Base-by-base conservation (phyloP, 2,329 filamentous ascomycete species). In the Cladosporium phlei region DNA sequence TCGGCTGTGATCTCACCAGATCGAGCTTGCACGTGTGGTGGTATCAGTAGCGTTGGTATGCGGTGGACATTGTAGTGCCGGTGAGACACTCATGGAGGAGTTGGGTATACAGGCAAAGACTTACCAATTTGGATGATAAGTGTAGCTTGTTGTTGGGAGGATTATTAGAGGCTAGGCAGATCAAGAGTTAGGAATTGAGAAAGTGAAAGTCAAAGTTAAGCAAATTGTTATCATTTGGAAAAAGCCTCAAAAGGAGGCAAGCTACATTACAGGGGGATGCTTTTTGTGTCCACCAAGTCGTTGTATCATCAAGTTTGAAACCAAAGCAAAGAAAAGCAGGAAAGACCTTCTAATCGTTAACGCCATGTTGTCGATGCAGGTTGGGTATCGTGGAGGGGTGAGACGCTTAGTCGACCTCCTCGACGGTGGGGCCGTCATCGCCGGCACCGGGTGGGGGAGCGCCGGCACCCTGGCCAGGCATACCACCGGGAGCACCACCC, bases 401-500 rank as follows among this genome's bases (percentile, higher is more conserved):
- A 47, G 34, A 19, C 46, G 52, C 49, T 79, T 80, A 82, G 73
- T 83, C 79, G 53, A 82, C 79, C 71, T 82, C 79, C 71, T 82
- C 79, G 51, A 78, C 76, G 53, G 73, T 78, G 52, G 79, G 78
- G 62, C 78, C 78, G 64, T 83, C 80, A 66, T 82, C 78, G 55
- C 64, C 62, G 29, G 58, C 57, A 44, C 60, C 66, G 57, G 71
- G 71, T 53, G 69, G 69, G 53, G 65, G 67, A 55, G 55, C 60
- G 38, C 54, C 59, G 20, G 66, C 69, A 53, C 68, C 73, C n/a
- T n/a, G n/a, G n/a, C n/a, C n/a, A 58, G 72, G 55, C 55, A 58
- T 59, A 32, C 59, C 59, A 14, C 60, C 66, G 46, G 65, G 66
- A 64, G 70, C 69, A 46, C 71, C 72, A 59, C 71, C 64, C 14